Percentiles rank a stretch among this genome's conserved stretches.
These are phyloP conservation scores for Adansonia digitata DNA, from an alignment of 345 rosid genomes.

Conservation along the genomic window DNA sequence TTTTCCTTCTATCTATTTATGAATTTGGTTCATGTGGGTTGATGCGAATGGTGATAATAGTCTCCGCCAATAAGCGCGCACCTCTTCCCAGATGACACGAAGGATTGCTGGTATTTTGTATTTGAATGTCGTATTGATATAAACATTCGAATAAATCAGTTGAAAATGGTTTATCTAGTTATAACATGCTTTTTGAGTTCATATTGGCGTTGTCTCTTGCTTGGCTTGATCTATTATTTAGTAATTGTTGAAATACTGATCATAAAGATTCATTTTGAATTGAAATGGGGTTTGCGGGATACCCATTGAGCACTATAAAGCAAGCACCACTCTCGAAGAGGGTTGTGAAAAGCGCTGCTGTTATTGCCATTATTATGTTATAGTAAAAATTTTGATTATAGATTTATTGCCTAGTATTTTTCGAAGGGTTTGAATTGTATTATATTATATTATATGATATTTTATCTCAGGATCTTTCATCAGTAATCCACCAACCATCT, in stretches of 20 bases:
- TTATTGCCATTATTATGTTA: no score
- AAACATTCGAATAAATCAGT: background rate
- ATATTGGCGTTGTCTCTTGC: background rate
- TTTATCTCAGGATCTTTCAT: background rate
- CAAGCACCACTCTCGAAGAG: no score
- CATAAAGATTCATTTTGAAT: no score
- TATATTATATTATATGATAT: no score
- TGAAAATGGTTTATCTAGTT: background rate
- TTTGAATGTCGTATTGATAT: background rate
- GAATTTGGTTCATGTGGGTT: slow-evolving; percentile 20
- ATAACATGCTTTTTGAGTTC: background rate
- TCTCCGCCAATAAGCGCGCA: background rate
- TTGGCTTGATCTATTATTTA: no score
- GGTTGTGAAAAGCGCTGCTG: no score
- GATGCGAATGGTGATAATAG: slow-evolving; percentile 24
- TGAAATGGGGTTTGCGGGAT: no score
- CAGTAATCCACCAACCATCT: background rate
- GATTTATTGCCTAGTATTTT: no score
- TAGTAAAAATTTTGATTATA: no score
- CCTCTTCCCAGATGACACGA: background rate
- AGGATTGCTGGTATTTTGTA: background rate
- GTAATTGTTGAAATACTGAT: no score
- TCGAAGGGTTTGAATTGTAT: background rate
- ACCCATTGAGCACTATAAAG: no score
- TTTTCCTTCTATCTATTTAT: slow-evolving; percentile 13